phyloP scores from a whole-genome alignment of 2,329 filamentous ascomycete species.

The Scedosporium minutisporum region DNA sequence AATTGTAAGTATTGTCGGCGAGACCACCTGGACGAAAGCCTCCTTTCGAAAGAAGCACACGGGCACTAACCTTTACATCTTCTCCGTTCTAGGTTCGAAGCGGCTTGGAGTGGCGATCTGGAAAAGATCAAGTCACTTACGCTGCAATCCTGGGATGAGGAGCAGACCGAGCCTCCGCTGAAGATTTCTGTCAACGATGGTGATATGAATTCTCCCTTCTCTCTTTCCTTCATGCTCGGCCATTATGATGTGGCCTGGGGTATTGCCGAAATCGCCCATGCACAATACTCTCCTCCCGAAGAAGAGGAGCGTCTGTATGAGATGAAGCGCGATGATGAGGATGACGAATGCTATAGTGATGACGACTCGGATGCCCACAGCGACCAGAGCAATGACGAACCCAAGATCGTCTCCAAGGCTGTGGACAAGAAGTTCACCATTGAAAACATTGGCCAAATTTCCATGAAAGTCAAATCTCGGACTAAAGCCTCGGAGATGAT shows the following conservation, averaged over 20 bases:
- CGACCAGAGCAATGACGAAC: slow-evolving; percentile 26
- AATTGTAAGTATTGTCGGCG: slow-evolving; percentile 38
- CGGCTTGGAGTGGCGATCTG: slow-evolving; percentile 62
- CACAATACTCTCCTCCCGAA: slow-evolving; percentile 55
- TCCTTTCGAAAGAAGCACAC: background rate
- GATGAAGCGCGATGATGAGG: slow-evolving; percentile 29
- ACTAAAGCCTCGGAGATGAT: slow-evolving; percentile 47
- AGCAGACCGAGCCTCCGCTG: slow-evolving; percentile 48
- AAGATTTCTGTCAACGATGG: slow-evolving; percentile 51
- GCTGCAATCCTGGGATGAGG: slow-evolving; percentile 45
- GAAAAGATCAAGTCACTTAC: slow-evolving; percentile 56
- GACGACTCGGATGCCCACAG: slow-evolving; percentile 24
- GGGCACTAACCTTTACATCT: background rate
- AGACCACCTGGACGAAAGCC: background rate
- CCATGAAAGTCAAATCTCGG: slow-evolving; percentile 57
- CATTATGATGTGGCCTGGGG: slow-evolving; percentile 54
- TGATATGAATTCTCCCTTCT: slow-evolving; percentile 48
- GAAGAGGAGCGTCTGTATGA: slow-evolving; percentile 37
- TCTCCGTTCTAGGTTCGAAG: slow-evolving; percentile 49
- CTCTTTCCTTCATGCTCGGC: slow-evolving; percentile 56
- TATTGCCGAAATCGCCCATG: slow-evolving; percentile 60
- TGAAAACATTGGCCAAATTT: slow-evolving; percentile 61
- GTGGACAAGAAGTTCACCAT: slow-evolving; percentile 63
- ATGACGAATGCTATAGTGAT: slow-evolving; percentile 22
- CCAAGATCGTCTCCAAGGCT: slow-evolving; percentile 40